Evolutionary conservation across 106 monocot species (phyloP).

Genomic region (Dioscorea alata): DNA sequence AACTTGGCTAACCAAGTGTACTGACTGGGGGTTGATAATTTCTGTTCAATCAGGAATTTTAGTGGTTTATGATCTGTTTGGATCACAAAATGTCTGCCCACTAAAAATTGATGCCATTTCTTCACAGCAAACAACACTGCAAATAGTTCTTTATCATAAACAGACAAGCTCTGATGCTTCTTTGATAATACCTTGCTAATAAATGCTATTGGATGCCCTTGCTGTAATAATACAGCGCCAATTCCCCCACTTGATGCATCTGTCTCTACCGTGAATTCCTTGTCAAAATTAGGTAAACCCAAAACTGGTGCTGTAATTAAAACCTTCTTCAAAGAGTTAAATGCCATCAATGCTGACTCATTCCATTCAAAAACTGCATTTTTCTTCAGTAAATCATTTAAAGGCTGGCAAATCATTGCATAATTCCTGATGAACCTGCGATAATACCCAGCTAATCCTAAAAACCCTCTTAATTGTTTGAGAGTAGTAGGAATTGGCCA

Average conservation of each 20-base stretch:
- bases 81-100: not conserved
- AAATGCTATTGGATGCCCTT: not conserved
- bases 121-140: not conserved
- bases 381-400: constrained; percentile 7
- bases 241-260: not conserved
- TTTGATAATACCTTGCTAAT: not conserved
- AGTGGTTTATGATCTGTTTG: not conserved
- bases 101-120: not conserved
- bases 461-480: constrained; percentile 9
- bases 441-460: constrained; percentile 17
- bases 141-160: not conserved
- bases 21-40: not conserved
- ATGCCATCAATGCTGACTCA: too few species aligned
- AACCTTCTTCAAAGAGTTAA: not conserved
- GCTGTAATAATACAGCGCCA: not conserved
- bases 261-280: not conserved
- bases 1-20: too few species aligned
- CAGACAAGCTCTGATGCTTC: not conserved
- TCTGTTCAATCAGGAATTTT: not conserved
- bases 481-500: constrained; percentile 1
- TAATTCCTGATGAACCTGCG: constrained; percentile 11
- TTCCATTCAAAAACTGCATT: not conserved
- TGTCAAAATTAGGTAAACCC: not conserved
- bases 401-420: not conserved
- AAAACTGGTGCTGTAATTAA: not conserved